These are phyloP conservation scores for Luzula sylvatica DNA, from an alignment of 176 grass and related monocot species.

Conservation along the genomic window DNA sequence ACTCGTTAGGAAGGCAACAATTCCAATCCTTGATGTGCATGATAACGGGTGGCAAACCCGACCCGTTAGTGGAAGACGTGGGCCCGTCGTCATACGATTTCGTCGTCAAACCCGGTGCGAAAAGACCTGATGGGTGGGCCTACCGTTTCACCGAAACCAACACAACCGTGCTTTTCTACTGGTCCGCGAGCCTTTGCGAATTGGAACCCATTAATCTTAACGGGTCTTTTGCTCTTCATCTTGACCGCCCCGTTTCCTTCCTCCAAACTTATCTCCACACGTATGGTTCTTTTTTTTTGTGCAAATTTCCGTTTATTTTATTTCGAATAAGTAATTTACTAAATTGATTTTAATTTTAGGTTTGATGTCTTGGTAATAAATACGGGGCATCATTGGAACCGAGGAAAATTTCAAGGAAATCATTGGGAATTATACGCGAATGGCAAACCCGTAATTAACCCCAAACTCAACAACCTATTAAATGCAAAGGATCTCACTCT, in stretches of 20 bases:
- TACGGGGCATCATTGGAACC: constrained; percentile 42
- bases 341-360: too few species aligned
- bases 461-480: constrained; percentile 9
- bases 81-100: constrained; percentile 51
- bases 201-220: constrained; percentile 42
- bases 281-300: too few species aligned
- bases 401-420: constrained; percentile 33
- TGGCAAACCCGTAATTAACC: constrained; percentile 17
- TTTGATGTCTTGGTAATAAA: constrained; percentile 37
- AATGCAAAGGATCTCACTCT: constrained; percentile 31
- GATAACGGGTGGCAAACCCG: constrained; percentile 59
- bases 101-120: constrained; percentile 63
- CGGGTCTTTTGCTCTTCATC: constrained; percentile 66
- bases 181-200: constrained; percentile 93
- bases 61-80: constrained; percentile 52
- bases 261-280: constrained; percentile 49
- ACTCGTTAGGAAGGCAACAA: constrained; percentile 95
- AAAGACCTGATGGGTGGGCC: constrained; percentile 89
- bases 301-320: too few species aligned
- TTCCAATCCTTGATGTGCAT: constrained; percentile 99
- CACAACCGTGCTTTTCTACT: constrained; percentile 89
- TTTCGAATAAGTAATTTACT: too few species aligned
- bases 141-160: constrained; percentile 70
- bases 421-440: constrained; percentile 31
- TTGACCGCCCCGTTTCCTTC: constrained; percentile 80